Base-by-base conservation (phyloP, 2,329 filamentous ascomycete genomes). In the Aspergillus ustus region DNA sequence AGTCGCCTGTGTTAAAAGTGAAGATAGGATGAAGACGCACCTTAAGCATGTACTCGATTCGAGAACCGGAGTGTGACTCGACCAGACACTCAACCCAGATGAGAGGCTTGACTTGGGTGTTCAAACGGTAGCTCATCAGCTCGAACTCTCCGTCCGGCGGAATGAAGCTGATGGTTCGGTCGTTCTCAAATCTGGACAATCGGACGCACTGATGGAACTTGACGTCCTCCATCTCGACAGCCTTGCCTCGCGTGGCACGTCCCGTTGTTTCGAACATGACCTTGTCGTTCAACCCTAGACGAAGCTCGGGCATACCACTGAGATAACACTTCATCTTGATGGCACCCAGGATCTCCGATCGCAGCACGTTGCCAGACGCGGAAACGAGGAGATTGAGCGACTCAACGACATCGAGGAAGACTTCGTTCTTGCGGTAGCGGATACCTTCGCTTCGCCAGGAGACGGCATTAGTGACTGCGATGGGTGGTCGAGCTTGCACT, bases 241-340 rank as follows among this genome's bases (percentile, higher is more conserved):
- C 92, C 80, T 99, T 99, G 63, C 95, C 95, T 72, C 95, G 84
- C 45, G 94, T 98, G 17, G 94, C 92, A 64, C 95, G 87, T 29
- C 95, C 95, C 0, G 95, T 99, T 4, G 93, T 96, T 81, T 99
- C 95, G 74, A 99, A 99, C 95, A 99, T 99, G 78, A 92, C 95
- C 81, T 99, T 99, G 83, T 99, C 95, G 82, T 99, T 99, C 74
- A 99, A 81, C 4, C 95, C 95, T 54, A 99, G 80, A 29, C 95
- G 90, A 72, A 99, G 80, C 80, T 99, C 95, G 11, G 95, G 95
- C 95, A 99, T 99, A 61, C 95, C 95, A 51, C 92, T 97, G 17
- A 99, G 85, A 75, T 99, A 99, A 81, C 95, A 99, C 81, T 99
- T 99, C 95, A 99, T 97, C 83, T 99, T 99, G 78, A 99, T 89